Evolutionary conservation across 352 stramenopile genomes (phyloP).

Genomic region (Globisporangium solare): DNA sequence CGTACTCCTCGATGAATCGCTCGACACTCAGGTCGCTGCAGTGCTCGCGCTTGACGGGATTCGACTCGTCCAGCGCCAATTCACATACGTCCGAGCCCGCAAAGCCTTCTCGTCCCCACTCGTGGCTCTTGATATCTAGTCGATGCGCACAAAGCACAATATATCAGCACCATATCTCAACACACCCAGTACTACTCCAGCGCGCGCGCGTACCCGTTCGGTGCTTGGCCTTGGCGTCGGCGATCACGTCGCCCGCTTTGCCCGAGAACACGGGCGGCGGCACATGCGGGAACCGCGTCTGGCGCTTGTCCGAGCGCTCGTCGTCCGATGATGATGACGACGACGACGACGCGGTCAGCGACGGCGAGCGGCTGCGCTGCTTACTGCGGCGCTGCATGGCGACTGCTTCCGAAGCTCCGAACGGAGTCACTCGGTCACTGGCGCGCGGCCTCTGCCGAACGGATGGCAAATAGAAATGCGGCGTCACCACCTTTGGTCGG

Average conservation of each 20-base stretch:
- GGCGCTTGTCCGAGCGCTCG: slow-evolving; percentile 13
- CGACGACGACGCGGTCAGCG: slow-evolving; percentile 36
- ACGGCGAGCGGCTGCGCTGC: slow-evolving; percentile 30
- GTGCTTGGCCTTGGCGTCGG: slow-evolving; percentile 64
- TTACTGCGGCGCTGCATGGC: slow-evolving; percentile 28
- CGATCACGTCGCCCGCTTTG: slow-evolving; percentile 45
- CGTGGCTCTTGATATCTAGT: slow-evolving; percentile 60
- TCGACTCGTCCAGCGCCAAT: slow-evolving; percentile 60
- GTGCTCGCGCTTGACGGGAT: slow-evolving; percentile 64
- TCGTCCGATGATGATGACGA: slow-evolving; percentile 31
- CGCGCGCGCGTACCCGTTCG: slow-evolving; percentile 44
- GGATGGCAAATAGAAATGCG: too few species aligned
- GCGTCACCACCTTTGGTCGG: too few species aligned
- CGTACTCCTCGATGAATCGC: slow-evolving; percentile 84
- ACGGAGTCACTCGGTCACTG: too few species aligned
- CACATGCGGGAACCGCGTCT: slow-evolving; percentile 48
- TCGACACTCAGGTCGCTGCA: slow-evolving; percentile 71
- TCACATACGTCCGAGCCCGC: slow-evolving; percentile 77
- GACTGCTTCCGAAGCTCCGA: too few species aligned
- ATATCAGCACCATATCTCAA: slow-evolving; percentile 1
- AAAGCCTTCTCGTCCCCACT: slow-evolving; percentile 77
- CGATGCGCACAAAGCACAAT: background rate
- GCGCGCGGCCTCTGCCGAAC: too few species aligned
- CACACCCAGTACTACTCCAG: background rate
- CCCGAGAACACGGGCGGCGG: slow-evolving; percentile 33